Base-by-base conservation (phyloP, 2,329 filamentous ascomycete genomes). In the Venturia aucupariae region DNA sequence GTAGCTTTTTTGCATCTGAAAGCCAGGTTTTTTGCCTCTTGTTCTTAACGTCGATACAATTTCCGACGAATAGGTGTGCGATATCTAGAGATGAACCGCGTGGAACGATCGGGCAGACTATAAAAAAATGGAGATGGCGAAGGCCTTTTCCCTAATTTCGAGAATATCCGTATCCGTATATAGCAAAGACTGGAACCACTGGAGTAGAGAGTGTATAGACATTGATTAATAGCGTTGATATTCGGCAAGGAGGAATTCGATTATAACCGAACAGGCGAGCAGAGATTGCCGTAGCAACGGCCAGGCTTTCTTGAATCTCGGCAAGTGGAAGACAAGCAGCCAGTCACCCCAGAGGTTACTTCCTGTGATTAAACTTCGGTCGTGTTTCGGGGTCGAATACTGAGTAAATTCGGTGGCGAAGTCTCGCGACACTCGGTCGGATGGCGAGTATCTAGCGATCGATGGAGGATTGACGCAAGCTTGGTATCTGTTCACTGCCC, bases 281-380 rank as follows among this genome's bases (percentile, higher is more conserved):
- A 62, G 2, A 22, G 24, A 19, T 62, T 41, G 35, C 54, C 30
- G 30, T 62, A 62, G 44, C 61, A 62, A n/a, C 51, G 46, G 30
- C 74, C 74, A 77, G n/a, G 66, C 61, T 4, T 27, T 30, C 62
- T 74, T 68, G 67, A 77, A 76, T 13, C 64, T 48, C 11, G 48
- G 27, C 32, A 77, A 65, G n/a, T 69, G 65, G 61, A 54, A 6
- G 61, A 62, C 8, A 62, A 41, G 35, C 61, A 62, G 42, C 54
- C 61, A 19, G 61, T 62, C 11, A 62, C 61, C 4, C 42, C 32
- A 54, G 41, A 48, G n/a, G 61, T 54, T 3, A 62, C 22, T 32
- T 4, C 24, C 35, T 35, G 61, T n/a, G 54, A 39, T 10, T 46
- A 15, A 24, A 7, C 15, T 24, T 62, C 41, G 5, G 24, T 54